Evolutionary conservation across 2,329 filamentous ascomycete species (phyloP).

Genomic region (Cladosporium sp.): DNA sequence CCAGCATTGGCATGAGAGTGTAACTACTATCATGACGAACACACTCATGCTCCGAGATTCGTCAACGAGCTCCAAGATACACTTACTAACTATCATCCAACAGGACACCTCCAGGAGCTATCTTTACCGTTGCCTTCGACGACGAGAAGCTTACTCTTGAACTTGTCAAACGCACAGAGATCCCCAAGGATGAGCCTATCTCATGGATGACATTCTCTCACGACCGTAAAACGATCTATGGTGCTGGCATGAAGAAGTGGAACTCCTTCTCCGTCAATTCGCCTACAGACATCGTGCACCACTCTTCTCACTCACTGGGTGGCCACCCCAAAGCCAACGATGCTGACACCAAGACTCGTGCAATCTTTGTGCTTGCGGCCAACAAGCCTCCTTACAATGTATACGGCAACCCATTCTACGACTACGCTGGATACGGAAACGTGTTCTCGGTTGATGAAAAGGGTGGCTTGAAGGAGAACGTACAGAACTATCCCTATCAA

Average conservation of each 20-base stretch:
- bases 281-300: constrained; percentile 74
- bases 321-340: constrained; percentile 71
- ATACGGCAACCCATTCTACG: constrained; percentile 90
- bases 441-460: constrained; percentile 62
- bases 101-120: constrained; percentile 77
- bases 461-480: constrained; percentile 63
- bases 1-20: neutral
- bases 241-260: constrained; percentile 93
- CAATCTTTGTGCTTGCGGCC: constrained; percentile 84
- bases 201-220: constrained; percentile 89
- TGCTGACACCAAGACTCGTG: constrained; percentile 75
- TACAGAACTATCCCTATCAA: constrained; percentile 74
- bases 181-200: constrained; percentile 81
- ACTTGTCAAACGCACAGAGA: constrained; percentile 77
- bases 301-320: constrained; percentile 72
- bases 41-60: neutral
- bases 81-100: neutral
- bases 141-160: constrained; percentile 74
- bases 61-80: neutral
- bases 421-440: constrained; percentile 78
- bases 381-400: constrained; percentile 76
- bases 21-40: neutral
- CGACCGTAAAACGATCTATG: constrained; percentile 80
- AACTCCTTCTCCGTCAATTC: constrained; percentile 76
- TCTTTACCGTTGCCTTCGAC: constrained; percentile 87